Conservation (phyloP, 441 rosid species). For the Erodium moschatum region DNA sequence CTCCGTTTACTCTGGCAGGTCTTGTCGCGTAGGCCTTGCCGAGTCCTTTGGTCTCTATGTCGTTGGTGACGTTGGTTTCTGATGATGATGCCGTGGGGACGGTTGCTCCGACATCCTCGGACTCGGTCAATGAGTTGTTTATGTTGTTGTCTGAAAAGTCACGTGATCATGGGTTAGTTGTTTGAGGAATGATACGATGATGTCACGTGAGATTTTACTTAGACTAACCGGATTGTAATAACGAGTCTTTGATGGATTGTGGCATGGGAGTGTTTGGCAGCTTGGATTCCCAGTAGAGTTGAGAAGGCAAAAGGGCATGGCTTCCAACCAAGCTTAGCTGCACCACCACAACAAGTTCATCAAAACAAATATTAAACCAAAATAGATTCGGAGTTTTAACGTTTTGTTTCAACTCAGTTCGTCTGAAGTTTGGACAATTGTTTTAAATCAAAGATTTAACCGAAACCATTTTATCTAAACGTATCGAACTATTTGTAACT, state of each 20-base stretch:
- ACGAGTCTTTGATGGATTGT: constrained; percentile 46
- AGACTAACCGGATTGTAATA: constrained; percentile 42
- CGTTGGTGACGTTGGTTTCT: background rate
- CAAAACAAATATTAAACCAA: background rate
- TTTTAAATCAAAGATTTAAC: no score
- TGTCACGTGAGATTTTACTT: background rate
- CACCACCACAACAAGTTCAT: constrained; percentile 13
- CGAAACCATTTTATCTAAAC: no score
- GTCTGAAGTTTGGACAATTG: no score
- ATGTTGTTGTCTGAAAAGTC: background rate
- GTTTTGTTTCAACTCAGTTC: no score
- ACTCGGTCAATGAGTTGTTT: background rate
- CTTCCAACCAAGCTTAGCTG: constrained; percentile 42
- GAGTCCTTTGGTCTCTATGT: background rate
- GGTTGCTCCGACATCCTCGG: background rate
- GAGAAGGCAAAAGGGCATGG: constrained; percentile 49
- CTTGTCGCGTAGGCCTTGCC: background rate
- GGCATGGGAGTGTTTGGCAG: constrained; percentile 81
- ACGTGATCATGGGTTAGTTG: background rate
- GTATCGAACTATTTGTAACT: no score
- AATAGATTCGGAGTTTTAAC: background rate
- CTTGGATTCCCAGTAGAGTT: constrained; percentile 57
- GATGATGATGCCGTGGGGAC: background rate
- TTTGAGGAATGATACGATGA: constrained; percentile 13
- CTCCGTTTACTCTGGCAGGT: background rate